Evolutionary conservation across 1,139 yeast species (phyloP), one percentile per base, ranked within the genome.

Genomic region (Debaryomyces nepalensis): DNA sequence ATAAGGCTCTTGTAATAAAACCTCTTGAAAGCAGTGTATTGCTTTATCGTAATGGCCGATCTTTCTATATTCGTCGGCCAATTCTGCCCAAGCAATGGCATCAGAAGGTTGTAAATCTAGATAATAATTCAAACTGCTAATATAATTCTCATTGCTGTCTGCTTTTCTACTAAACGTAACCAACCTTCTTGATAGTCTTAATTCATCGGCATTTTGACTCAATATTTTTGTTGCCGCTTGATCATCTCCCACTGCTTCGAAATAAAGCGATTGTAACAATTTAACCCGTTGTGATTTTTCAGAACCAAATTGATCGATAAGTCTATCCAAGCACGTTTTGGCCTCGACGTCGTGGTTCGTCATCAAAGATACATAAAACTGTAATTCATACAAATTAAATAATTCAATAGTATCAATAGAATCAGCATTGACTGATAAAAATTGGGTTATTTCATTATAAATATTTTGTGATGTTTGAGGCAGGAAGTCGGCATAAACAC

Each of bases 331-430:
- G 44, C 81, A 70, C 10, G 76, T 64, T 52, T 83, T 80, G 11
- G 97, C 96, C 51, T 82, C 89, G 1, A 71, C 65, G 55, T 89
- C 96, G 47, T 81, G 76, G 37, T 79, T 72, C n/a, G 87, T 66
- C 47, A 84, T 69, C 31, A 89, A 62, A 2, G 83, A 68, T 35
- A 90, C 69, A 56, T 81, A 82, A 59, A 88, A 87, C 43, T 86
- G 83, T 55, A 88, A 75, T 58, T 87, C 96, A 48, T 82, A 70
- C 26, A 90, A 63, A 11, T 77, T 71, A 58, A 75, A 83, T 46
- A 78, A 70, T 40, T 84, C 88, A 10, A 68, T 59, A 23, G 80
- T 70, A 8, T 66, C 68, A 37, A 73, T 62, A 31, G 49, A 54
- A 44, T 59, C 68, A 16, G 66, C 53, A 41, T 59, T 44, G 15